Base-by-base conservation (phyloP, 2,329 filamentous ascomycete genomes). In the Sarocladium strictum region DNA sequence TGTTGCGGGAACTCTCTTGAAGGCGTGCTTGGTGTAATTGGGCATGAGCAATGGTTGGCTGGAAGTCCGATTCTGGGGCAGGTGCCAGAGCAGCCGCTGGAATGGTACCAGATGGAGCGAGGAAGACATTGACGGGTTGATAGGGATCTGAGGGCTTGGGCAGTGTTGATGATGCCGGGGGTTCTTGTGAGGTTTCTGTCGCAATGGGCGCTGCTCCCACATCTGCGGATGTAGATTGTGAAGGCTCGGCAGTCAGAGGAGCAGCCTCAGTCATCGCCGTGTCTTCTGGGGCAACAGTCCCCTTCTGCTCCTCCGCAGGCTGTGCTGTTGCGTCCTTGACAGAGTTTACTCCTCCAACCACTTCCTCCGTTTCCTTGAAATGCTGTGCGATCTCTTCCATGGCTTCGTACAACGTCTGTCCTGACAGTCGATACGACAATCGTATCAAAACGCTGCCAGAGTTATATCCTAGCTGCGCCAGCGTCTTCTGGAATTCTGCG, bases 401-500 rank as follows among this genome's bases (percentile, higher is more conserved):
- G 10, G 93, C 93, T 59, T 93, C 88, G 61, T 90, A 89, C 26
- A 97, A 72, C 2, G 91, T 91, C 66, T 83, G 83, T 12, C 87
- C 85, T 6, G 89, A 94, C 58, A 79, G 79, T 65, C 80, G 84
- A 72, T 93, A 97, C 32, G 78, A 84, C 57, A 99, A 72, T 55
- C 89, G 81, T 54, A 99, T 78, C 54, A 96, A 72, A 3, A 89
- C 85, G 64, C 81, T 93, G 5, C 94, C 93, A 49, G 83, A 86
- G 65, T 92, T 95, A 63, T 95, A 86, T 0, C 94, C 94, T 17
- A 97, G 74, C 67, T 96, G 90, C 4, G 85, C 85, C 45, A 99
- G 71, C 1, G 90, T 92, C 76, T 96, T 96, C 68, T 97, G 90
- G 56, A 97, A 79, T 63, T 95, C 92, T 17, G 77, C 76, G 62